Percentiles rank a stretch among this genome's conserved stretches.
Evolutionary conservation across 2,329 filamentous ascomycete genomes (phyloP).

Genomic region (Ceratocystiopsis minuta): DNA sequence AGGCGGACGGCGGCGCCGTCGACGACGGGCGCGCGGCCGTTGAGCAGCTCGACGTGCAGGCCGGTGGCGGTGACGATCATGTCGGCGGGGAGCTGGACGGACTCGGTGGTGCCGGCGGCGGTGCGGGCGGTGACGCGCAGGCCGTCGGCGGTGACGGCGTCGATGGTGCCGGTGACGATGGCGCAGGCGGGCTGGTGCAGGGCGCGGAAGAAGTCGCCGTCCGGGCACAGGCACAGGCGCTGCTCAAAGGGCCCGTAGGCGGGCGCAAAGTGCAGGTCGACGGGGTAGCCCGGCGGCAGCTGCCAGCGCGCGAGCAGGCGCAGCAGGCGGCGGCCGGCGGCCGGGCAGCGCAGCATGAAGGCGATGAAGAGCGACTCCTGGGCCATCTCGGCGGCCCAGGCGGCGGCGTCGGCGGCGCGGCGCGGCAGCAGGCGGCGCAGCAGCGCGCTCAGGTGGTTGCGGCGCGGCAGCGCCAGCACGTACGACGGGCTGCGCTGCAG

Average conservation of each 20-base stretch:
- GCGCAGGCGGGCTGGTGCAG: conserved; percentile 20
- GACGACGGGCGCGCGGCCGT: conserved; percentile 29
- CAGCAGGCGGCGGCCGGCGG: conserved; percentile 28
- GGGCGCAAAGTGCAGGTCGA: conserved; percentile 46
- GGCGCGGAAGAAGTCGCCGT: conserved; percentile 33
- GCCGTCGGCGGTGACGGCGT: conserved; percentile 22
- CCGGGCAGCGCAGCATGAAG: conserved; percentile 36
- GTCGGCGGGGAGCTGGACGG: conserved; percentile 31
- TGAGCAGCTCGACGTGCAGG: conserved; percentile 35
- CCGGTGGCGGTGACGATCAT: conserved; percentile 50
- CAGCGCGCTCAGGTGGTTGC: conserved; percentile 18
- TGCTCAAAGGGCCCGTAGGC: conserved; percentile 54
- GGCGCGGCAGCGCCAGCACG: conserved; percentile 35
- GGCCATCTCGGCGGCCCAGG: conserved; percentile 31
- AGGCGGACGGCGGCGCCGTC: conserved; percentile 29
- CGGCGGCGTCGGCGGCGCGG: conserved; percentile 25
- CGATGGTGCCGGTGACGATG: conserved; percentile 28
- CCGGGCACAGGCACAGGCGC: conserved; percentile 48
- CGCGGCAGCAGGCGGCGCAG: conserved; percentile 27
- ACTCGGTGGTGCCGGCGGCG: neutral
- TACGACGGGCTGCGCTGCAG: conserved; percentile 65
- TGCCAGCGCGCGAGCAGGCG: conserved; percentile 23
- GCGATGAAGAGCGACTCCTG: conserved; percentile 26
- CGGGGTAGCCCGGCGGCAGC: conserved; percentile 34
- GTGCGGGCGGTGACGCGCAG: conserved; percentile 21